Conservation (phyloP, 768 basidiomycete species). For the Pholiota molesta region DNA sequence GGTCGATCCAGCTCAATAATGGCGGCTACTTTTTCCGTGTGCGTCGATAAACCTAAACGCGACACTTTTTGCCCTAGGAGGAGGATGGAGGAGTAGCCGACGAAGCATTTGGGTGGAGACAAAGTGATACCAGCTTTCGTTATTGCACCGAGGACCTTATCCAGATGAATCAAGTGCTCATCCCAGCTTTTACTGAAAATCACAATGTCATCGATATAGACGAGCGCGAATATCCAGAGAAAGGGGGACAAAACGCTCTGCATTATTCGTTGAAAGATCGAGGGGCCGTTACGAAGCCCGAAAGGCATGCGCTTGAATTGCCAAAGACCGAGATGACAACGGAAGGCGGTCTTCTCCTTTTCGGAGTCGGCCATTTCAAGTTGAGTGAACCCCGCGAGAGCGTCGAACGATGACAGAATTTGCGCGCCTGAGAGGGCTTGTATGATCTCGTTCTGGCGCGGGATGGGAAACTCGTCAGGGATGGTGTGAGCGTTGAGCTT, state of each 20-base stretch:
- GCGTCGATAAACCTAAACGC: constrained; percentile 36
- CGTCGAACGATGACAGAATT: constrained; percentile 31
- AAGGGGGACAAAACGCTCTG: constrained; percentile 32
- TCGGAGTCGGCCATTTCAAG: constrained; percentile 14
- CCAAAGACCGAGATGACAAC: constrained; percentile 37
- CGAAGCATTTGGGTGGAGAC: constrained; percentile 34
- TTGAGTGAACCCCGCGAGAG: constrained; percentile 41
- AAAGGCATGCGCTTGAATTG: constrained; percentile 45
- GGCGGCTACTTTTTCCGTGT: constrained; percentile 35
- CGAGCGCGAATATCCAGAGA: constrained; percentile 37
- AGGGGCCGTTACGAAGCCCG: constrained; percentile 33
- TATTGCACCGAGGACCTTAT: constrained; percentile 30
- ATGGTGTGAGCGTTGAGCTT: constrained; percentile 23
- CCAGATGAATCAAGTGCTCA: constrained; percentile 31
- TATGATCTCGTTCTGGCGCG: constrained; percentile 26
- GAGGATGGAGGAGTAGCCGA: constrained; percentile 32
- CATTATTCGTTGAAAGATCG: constrained; percentile 42
- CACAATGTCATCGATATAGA: constrained; percentile 44
- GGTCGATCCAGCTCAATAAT: constrained; percentile 31
- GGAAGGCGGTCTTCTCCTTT: constrained; percentile 25
- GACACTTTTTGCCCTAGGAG: constrained; percentile 19
- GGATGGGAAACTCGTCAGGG: constrained; percentile 30
- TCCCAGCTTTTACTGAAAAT: constrained; percentile 27
- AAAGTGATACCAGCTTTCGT: constrained; percentile 30
- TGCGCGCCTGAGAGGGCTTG: constrained; percentile 33